Percentiles rank a stretch among this genome's conserved stretches.
Evolutionary conservation across 2,329 filamentous ascomycete species (phyloP).

Genomic region (Salinomyces thailandicus): DNA sequence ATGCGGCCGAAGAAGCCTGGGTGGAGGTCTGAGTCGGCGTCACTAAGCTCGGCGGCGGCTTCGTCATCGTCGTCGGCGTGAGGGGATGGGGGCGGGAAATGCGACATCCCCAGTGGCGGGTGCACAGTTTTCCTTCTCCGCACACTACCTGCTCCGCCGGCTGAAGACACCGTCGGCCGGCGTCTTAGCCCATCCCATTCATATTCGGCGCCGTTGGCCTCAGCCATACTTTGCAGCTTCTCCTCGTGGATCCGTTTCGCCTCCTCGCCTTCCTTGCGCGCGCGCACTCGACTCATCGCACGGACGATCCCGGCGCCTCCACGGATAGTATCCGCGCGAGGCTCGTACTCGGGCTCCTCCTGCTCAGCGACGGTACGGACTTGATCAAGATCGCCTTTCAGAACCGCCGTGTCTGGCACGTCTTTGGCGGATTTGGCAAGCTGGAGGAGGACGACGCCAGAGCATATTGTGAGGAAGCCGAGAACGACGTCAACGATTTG

Average conservation of each 20-base stretch:
- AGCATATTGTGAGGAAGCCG: constrained; percentile 88
- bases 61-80: constrained; percentile 47
- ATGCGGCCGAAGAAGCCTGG: constrained; percentile 37
- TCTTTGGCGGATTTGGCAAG: constrained; percentile 98
- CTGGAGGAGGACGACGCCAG: constrained; percentile 83
- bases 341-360: constrained; percentile 90
- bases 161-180: constrained; percentile 45
- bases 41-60: too few species aligned
- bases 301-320: constrained; percentile 81
- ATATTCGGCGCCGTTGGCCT: constrained; percentile 60
- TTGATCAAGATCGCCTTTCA: constrained; percentile 87
- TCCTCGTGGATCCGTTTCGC: constrained; percentile 70
- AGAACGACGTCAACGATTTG: constrained; percentile 83
- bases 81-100: too few species aligned
- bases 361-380: constrained; percentile 91
- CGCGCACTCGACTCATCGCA: constrained; percentile 63
- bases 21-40: constrained; percentile 32
- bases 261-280: constrained; percentile 71
- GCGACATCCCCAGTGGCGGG: constrained; percentile 78
- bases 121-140: constrained; percentile 46
- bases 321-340: constrained; percentile 90
- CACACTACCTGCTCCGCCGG: constrained; percentile 34
- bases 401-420: constrained; percentile 84
- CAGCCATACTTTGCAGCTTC: constrained; percentile 54
- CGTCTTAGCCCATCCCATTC: constrained; percentile 89